Percentiles rank a stretch among this genome's conserved stretches.
Conservation (phyloP, 306 rosid species). For the Prunus mongolica region DNA sequence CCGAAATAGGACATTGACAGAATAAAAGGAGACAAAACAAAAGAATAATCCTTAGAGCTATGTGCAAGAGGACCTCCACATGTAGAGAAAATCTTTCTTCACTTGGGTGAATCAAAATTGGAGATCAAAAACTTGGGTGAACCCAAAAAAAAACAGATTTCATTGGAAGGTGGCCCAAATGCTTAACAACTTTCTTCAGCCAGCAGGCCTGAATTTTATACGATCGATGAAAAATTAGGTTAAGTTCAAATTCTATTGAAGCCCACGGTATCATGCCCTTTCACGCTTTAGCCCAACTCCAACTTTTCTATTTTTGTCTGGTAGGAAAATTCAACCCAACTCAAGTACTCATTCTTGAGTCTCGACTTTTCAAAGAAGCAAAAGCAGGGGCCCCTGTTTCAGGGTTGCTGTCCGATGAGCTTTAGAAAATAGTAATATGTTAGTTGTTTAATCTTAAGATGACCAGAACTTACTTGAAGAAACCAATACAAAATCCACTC, state of each 20-base stretch:
- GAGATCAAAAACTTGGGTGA: no score
- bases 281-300: no score
- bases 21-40: not conserved
- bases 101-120: not conserved
- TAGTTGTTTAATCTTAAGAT: constrained; percentile 2
- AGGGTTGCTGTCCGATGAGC: not conserved
- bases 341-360: no score
- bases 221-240: not conserved
- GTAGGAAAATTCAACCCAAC: no score
- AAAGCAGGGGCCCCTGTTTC: constrained; percentile 21
- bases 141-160: no score
- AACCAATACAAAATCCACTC: not conserved
- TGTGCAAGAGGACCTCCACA: not conserved
- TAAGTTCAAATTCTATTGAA: not conserved
- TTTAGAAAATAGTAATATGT: not conserved
- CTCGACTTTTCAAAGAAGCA: not conserved
- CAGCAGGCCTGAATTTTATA: not conserved
- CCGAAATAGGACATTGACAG: not conserved
- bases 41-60: constrained; percentile 1
- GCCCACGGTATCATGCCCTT: not conserved
- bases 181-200: not conserved
- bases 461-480: not conserved
- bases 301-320: no score
- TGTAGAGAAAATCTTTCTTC: not conserved
- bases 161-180: not conserved